Base-by-base conservation (phyloP, 2,329 filamentous ascomycete species). In the Colletotrichum sp. region DNA sequence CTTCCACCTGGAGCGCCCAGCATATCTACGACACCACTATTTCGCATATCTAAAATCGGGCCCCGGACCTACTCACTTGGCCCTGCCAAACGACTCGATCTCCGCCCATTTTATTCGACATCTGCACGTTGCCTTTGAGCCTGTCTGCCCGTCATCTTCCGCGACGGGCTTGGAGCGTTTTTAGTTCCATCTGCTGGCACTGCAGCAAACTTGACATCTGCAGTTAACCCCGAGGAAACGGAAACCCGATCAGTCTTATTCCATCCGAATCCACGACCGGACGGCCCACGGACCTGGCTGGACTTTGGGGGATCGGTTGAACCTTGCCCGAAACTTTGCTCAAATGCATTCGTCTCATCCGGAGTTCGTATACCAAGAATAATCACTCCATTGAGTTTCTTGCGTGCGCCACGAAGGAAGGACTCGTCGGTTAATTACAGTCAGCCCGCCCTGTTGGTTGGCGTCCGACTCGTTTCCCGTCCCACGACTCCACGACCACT, bases 301-400 rank as follows among this genome's bases (percentile, higher is more conserved):
- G 28, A 64, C 28, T 49, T 55, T 52, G 44, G 18, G 39, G 16
- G 32, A 68, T 49, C 70, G 70, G 65, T 68, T 24, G 57, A 26
- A 49, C 49, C 39, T 49, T 73, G 9, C 69, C 69, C 73, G 57
- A 34, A 68, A 64, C 26, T 64, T 34, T 72, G 69, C 44, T 34
- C 64, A 73, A 60, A 76, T 76, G 73, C 70, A 44, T 64, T 73
- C 64, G 57, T 73, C 73, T 39, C 59, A 49, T 68, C 57, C 59
- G n/a, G 15, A 65, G 44, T 63, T 60, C 52, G 18, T 59, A 64
- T 71, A 72, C 34, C 24, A 68, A 68, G 64, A 73, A 62, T 68
- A 64, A 60, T 68, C 55, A 26, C 64, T 39, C 57, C 44, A 63
- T 60, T 68, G 32, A 68, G 57, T 36, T 59, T 52, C 55, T 30